Conservation (phyloP, 2,329 filamentous ascomycete species). For the Penicillium sp. region DNA sequence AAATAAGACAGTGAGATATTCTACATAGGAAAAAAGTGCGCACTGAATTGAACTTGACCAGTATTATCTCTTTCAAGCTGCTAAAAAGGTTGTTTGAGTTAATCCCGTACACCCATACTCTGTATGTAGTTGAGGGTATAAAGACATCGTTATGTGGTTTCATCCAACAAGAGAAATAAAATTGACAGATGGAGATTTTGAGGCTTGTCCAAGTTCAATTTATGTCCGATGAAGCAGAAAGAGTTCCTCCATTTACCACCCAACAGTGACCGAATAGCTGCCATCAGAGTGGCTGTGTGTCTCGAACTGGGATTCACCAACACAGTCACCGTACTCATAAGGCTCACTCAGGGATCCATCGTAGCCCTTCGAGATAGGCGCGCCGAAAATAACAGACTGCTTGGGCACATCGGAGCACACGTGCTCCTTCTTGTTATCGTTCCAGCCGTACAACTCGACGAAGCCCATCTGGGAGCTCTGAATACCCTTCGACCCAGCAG, state of each 20-base stretch:
- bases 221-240: no score
- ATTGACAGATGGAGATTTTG: neutral
- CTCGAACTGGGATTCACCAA: conserved; percentile 18
- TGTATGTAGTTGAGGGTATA: neutral
- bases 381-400: conserved; percentile 14
- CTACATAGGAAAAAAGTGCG: neutral
- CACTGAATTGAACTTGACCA: neutral
- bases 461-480: conserved; percentile 20
- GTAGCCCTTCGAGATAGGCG: conserved; percentile 13
- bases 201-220: no score
- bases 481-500: conserved; percentile 18
- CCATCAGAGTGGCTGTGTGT: neutral
- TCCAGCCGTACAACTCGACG: conserved; percentile 26
- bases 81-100: neutral
- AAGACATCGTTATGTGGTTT: neutral
- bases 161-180: neutral
- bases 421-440: neutral
- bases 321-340: conserved; percentile 26
- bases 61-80: neutral
- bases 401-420: conserved; percentile 14
- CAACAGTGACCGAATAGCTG: neutral
- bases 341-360: conserved; percentile 13
- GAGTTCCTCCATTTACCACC: neutral
- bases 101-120: neutral
- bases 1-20: neutral